These are phyloP conservation scores for Fusarium sp. DNA, from an alignment of 2,329 filamentous ascomycete species.

Conservation along the genomic window DNA sequence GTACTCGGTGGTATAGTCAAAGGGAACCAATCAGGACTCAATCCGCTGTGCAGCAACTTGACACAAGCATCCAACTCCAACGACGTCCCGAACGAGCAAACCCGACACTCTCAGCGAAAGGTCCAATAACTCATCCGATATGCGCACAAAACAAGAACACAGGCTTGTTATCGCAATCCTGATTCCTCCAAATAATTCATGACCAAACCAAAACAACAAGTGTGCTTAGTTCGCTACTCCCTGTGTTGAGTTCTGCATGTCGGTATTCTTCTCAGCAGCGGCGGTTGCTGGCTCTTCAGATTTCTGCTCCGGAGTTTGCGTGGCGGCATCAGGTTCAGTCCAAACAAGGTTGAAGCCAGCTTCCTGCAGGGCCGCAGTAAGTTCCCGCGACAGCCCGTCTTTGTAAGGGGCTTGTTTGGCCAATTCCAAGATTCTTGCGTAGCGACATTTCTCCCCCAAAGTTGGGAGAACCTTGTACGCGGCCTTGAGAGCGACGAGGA, in stretches of 20 bases:
- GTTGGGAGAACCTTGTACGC: slow-evolving; percentile 12
- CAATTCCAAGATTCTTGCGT: neutral
- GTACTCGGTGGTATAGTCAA: neutral
- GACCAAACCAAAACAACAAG: neutral
- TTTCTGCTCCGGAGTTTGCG: neutral
- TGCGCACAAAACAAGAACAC: neutral
- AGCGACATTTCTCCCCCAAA: neutral
- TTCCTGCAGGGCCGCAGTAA: neutral
- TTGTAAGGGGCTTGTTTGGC: neutral
- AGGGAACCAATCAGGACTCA: slow-evolving; percentile 16
- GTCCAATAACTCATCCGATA: neutral
- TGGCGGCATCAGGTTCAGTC: too few relatives aligned
- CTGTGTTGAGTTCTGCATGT: neutral
- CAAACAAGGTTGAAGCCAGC: neutral
- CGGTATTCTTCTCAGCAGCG: neutral
- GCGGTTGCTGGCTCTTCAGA: neutral
- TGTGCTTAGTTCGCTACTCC: neutral
- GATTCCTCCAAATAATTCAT: neutral
- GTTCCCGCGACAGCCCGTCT: slow-evolving; percentile 1
- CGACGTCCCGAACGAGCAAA: neutral
- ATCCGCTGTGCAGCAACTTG: neutral
- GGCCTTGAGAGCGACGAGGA: slow-evolving; percentile 12
- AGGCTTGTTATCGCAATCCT: neutral
- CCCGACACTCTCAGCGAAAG: neutral
- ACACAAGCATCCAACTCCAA: neutral